These are phyloP conservation scores for Candolleomyces aberdarensis DNA, from an alignment of 768 basidiomycete genomes.

Conservation along the genomic window DNA sequence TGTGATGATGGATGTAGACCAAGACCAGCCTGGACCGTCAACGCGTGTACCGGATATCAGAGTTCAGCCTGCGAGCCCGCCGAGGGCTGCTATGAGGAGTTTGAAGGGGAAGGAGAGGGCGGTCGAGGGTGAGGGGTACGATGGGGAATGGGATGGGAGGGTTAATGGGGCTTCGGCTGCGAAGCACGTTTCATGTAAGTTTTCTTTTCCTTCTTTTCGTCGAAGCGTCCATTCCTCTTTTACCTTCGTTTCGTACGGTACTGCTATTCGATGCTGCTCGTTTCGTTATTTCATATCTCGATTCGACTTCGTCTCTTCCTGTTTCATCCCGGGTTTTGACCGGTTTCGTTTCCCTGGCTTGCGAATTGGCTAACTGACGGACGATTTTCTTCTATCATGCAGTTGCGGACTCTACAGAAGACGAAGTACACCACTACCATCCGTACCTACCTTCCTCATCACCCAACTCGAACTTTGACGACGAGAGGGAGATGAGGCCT, in stretches of 20 bases:
- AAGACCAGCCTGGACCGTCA: too few relatives aligned
- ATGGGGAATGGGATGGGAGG: constrained; percentile 8
- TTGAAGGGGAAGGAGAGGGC: constrained; percentile 18
- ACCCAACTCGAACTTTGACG: too few relatives aligned
- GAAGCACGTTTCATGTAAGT: neutral
- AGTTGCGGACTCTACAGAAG: neutral
- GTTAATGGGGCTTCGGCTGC: neutral
- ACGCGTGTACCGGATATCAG: neutral
- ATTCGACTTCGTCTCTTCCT: neutral
- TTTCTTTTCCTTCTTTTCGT: neutral
- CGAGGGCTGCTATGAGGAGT: neutral
- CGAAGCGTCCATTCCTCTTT: neutral
- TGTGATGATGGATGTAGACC: too few relatives aligned
- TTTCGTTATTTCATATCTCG: neutral
- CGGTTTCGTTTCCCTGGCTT: neutral
- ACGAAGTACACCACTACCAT: neutral
- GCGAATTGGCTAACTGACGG: neutral
- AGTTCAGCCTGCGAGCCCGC: neutral
- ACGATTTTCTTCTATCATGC: neutral
- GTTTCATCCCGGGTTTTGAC: too few relatives aligned
- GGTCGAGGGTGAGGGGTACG: constrained; percentile 4
- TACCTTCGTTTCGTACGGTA: neutral
- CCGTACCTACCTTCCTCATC: neutral
- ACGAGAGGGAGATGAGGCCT: constrained; percentile 5
- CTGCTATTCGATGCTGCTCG: neutral